phyloP scores from a whole-genome alignment of 1,284 basidiomycete species.

The Trichosporon ovoides region DNA sequence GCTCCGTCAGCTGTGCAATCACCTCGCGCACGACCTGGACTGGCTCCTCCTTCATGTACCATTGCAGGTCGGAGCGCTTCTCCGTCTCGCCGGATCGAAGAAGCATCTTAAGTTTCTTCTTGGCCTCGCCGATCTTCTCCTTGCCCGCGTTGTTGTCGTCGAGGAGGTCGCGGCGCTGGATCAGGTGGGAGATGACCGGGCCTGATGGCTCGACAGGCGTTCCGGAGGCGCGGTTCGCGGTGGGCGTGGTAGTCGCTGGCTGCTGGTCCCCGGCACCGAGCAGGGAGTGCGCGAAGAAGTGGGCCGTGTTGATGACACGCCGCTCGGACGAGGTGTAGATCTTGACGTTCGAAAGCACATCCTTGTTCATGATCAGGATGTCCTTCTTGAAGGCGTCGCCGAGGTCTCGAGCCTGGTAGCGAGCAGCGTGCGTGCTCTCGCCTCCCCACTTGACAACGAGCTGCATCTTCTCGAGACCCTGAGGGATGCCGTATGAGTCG shows the following conservation, averaged over 20 bases:
- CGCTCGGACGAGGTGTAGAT: conserved; percentile 95
- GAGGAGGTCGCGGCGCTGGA: conserved; percentile 86
- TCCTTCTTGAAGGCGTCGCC: conserved; percentile 95
- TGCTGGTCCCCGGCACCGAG: conserved; percentile 55
- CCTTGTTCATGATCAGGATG: conserved; percentile 90
- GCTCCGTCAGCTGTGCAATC: conserved; percentile 78
- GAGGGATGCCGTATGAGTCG: conserved; percentile 38
- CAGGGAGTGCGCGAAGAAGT: conserved; percentile 89
- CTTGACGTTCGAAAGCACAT: conserved; percentile 86
- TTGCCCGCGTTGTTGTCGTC: conserved; percentile 99
- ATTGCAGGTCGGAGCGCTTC: conserved; percentile 85
- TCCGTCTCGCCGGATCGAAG: conserved; percentile 86
- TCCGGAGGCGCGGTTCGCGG: conserved; percentile 10
- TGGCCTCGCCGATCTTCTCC: conserved; percentile 84
- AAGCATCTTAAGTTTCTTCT: conserved; percentile 93
- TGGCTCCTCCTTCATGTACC: conserved; percentile 94
- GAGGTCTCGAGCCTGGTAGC: conserved; percentile 93
- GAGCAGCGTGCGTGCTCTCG: conserved; percentile 95
- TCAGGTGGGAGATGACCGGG: conserved; percentile 52
- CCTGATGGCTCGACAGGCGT: conserved; percentile 22
- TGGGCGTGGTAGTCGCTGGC: conserved; percentile 14
- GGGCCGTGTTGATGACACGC: conserved; percentile 92
- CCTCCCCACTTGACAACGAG: conserved; percentile 99
- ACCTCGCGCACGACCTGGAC: conserved; percentile 94
- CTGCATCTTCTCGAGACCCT: conserved; percentile 76